phyloP scores from a whole-genome alignment of 495 filamentous ascomycete genomes.

The Neurospora tetrasperma region DNA sequence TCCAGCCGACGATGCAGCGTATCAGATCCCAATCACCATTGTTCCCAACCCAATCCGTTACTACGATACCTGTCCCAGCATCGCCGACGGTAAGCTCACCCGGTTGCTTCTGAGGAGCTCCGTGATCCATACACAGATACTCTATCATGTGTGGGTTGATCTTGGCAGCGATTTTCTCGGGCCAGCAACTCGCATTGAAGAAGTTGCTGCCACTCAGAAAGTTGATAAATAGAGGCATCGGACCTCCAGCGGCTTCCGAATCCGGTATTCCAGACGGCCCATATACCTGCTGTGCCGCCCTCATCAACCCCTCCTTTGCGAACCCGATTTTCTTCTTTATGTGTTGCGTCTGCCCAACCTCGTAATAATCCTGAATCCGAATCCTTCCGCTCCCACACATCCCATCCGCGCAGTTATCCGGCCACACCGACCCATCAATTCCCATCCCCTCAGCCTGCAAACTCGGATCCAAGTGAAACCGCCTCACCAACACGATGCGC shows the following conservation, averaged over 20 bases:
- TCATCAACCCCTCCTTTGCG: slow-evolving; percentile 61
- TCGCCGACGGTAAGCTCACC: slow-evolving; percentile 47
- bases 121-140: slow-evolving; percentile 64
- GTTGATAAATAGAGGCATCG: slow-evolving; percentile 73
- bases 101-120: slow-evolving; percentile 31
- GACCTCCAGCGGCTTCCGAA: slow-evolving; percentile 7
- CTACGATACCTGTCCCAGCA: slow-evolving; percentile 80
- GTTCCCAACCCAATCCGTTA: slow-evolving; percentile 86
- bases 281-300: slow-evolving; percentile 45
- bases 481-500: slow-evolving; percentile 75
- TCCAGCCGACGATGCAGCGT: slow-evolving; percentile 84
- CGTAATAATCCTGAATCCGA: slow-evolving; percentile 92
- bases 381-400: slow-evolving; percentile 59
- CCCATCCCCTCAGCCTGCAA: slow-evolving; percentile 57
- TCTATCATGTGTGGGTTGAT: slow-evolving; percentile 83
- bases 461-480: slow-evolving; percentile 56
- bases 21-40: slow-evolving; percentile 92
- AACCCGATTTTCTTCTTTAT: slow-evolving; percentile 73
- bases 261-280: neutral
- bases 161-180: slow-evolving; percentile 83
- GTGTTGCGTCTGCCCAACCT: slow-evolving; percentile 62
- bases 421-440: slow-evolving; percentile 76
- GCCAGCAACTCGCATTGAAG: slow-evolving; percentile 86
- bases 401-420: slow-evolving; percentile 76
- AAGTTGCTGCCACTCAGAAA: slow-evolving; percentile 89